Evolutionary conservation across 768 basidiomycete species (phyloP).

Genomic region (Rhizopogon vesiculosus): DNA sequence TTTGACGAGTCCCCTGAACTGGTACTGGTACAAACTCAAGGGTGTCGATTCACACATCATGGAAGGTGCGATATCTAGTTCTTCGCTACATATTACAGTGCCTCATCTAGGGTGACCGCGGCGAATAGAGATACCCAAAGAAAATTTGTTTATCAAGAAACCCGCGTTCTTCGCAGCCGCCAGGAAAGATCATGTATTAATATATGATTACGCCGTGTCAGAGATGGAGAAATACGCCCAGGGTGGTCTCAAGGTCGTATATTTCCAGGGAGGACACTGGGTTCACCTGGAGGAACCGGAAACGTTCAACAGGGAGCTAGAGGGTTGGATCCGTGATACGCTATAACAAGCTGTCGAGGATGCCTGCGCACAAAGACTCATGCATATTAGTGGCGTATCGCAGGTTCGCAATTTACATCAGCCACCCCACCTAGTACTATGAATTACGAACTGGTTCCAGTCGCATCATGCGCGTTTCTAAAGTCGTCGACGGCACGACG

Average conservation of each 20-base stretch:
- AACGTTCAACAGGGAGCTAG: slow-evolving; percentile 30
- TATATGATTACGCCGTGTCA: slow-evolving; percentile 17
- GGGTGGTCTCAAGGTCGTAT: slow-evolving; percentile 22
- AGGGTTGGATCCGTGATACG: slow-evolving; percentile 24
- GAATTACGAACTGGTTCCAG: no score
- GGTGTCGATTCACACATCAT: slow-evolving; percentile 25
- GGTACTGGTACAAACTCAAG: slow-evolving; percentile 29
- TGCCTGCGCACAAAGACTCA: background rate
- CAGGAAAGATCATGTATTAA: slow-evolving; percentile 29
- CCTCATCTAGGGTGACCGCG: background rate
- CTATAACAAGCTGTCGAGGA: slow-evolving; percentile 5
- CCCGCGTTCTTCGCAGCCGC: slow-evolving; percentile 36
- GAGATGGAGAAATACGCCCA: slow-evolving; percentile 22
- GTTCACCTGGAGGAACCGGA: slow-evolving; percentile 28
- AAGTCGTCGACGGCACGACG: no score
- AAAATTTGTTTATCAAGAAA: slow-evolving; percentile 23
- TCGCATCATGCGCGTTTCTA: no score
- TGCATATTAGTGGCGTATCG: background rate
- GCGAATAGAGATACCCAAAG: slow-evolving; percentile 17
- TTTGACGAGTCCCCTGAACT: slow-evolving; percentile 30
- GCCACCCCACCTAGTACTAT: no score
- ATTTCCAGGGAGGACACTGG: slow-evolving; percentile 37
- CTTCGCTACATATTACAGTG: background rate
- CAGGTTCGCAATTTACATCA: background rate
- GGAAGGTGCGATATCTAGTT: slow-evolving; percentile 16